Evolutionary conservation across 2,329 filamentous ascomycete species (phyloP), one percentile per base, ranked within the genome.

Genomic region (Stachybotrys elegans): DNA sequence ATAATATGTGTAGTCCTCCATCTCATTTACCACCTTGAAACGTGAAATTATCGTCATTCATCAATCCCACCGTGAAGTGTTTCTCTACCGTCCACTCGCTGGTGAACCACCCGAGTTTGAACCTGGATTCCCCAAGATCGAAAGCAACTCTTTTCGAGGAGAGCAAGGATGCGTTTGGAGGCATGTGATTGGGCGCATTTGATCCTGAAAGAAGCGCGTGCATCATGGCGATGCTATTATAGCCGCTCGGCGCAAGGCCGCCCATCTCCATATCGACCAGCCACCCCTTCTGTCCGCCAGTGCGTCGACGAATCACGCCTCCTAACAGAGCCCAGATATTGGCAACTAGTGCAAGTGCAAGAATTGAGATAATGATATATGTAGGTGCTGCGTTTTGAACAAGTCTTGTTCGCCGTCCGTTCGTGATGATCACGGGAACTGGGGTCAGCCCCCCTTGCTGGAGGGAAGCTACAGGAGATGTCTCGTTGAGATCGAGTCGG

Each of bases 251-350:
- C 11, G 40, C 40, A 5, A 32, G 9, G 25, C 27, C 40, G 9
- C 27, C 32, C 16, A 42, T 14, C 14, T 42, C 40, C 23, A 32
- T 21, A 8, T 42, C 17, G 16, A 42, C 16, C 40, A 42, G 23
- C 40, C 40, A 42, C 5, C 27, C 3, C 19, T 6, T 42, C 25
- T 34, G 19, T 34, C 13, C n/a, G 9, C 14, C 16, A 21, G 16
- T 14, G n/a, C 6, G 3, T 34, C 19, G 25, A 9, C 14, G 25
- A 14, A 14, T 14, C 8, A 9, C 25, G 25, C 8, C 25, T 29
- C 25, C 14, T 29, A 29, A 14, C 9, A 29, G 9, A 29, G 25
- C 25, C 25, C 25, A 29, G 25, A 29, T 29, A 29, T 29, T 29
- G 25, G 14, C 14, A 14, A 14, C 25, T 8, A 29, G 9, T 8